Evolutionary conservation across 768 basidiomycete genomes (phyloP).

Genomic region (Hygrophorus pudorinus): DNA sequence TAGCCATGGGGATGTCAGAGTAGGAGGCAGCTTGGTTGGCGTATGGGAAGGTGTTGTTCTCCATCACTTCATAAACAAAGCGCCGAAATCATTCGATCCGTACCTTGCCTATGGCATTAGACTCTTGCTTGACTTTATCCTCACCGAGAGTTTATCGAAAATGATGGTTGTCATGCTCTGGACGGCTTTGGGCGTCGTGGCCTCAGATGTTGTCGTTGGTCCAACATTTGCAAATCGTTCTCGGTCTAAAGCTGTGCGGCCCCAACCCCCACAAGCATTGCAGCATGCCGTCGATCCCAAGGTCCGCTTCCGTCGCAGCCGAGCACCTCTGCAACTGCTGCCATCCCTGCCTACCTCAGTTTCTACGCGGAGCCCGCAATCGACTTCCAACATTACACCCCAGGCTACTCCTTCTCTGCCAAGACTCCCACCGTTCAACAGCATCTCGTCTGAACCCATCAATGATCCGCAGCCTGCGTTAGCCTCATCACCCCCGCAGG

Average conservation of each 20-base stretch:
- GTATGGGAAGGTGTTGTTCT: conserved; percentile 33
- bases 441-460: background rate
- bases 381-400: background rate
- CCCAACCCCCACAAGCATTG: background rate
- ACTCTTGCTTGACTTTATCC: conserved; percentile 30
- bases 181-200: conserved; percentile 9
- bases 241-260: background rate
- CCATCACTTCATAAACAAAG: conserved; percentile 23
- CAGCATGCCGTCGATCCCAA: background rate
- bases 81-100: conserved; percentile 25
- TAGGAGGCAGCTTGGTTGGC: conserved; percentile 29
- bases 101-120: conserved; percentile 34
- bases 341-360: background rate
- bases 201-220: background rate
- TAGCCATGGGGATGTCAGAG: conserved; percentile 16
- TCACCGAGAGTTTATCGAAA: conserved; percentile 24
- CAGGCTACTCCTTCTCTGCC: background rate
- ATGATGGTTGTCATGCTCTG: conserved; percentile 27
- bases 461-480: too few relatives aligned
- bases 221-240: background rate
- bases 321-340: too few relatives aligned
- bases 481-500: too few relatives aligned
- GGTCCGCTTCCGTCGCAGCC: background rate
- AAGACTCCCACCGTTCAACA: background rate
- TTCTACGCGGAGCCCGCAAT: background rate